Evolutionary conservation across 352 stramenopile genomes (phyloP).

Genomic region (Pythium myriotylum): DNA sequence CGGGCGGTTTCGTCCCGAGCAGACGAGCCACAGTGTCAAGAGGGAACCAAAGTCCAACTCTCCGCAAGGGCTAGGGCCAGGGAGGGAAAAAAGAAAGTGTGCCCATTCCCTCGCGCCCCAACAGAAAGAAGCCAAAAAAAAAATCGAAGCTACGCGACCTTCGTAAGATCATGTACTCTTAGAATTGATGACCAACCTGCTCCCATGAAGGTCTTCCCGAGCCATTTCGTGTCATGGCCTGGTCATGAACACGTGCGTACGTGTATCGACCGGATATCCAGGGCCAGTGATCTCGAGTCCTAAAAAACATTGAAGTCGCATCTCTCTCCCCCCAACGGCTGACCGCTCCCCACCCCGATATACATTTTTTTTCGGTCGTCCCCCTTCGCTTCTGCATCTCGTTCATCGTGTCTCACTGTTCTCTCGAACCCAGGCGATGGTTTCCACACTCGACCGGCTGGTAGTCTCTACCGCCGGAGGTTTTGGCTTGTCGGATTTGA

Average conservation of each 20-base stretch:
- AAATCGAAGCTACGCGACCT: constrained; percentile 24
- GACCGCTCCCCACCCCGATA: neutral
- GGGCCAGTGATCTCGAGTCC: neutral
- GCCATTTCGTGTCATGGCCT: neutral
- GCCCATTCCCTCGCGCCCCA: constrained; percentile 21
- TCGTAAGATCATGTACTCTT: constrained; percentile 5
- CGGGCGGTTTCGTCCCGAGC: constrained; percentile 17
- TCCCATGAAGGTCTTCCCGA: neutral
- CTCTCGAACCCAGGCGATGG: constrained; percentile 3
- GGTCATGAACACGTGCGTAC: neutral
- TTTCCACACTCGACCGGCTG: constrained; percentile 1
- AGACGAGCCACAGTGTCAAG: constrained; percentile 19
- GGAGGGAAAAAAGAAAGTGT: constrained; percentile 32
- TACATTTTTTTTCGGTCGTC: neutral
- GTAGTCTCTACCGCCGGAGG: neutral
- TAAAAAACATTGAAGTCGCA: neutral
- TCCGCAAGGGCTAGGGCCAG: constrained; percentile 13
- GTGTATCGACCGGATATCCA: neutral
- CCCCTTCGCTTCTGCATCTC: constrained; percentile 19
- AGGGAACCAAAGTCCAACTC: constrained; percentile 21
- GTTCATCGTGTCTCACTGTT: constrained; percentile 19
- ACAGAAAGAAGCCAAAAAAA: constrained; percentile 14
- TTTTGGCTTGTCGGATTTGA: constrained; percentile 8
- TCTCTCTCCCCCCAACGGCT: neutral
- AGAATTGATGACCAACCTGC: constrained; percentile 3